Evolutionary conservation across 495 filamentous ascomycete species (phyloP), one percentile per base, ranked within the genome.

Genomic region (Talaromyces ruber): DNA sequence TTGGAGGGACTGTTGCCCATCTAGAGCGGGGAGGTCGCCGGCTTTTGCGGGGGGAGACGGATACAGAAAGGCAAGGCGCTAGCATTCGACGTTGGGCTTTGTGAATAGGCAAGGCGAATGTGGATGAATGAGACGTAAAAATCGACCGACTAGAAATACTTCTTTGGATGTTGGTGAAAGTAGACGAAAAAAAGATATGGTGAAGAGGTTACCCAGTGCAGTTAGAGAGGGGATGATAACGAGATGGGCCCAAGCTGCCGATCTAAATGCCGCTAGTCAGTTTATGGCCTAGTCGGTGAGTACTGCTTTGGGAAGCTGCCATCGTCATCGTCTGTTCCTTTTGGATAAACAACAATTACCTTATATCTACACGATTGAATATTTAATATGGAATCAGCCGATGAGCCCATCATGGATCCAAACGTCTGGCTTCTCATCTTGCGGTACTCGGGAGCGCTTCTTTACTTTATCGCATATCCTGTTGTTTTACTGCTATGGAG

Each of bases 1-100:
- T 80, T 80, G 59, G 77, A 80, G 70, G 77, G 77, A 68, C 74
- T 80, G 69, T 80, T 80, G 63, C 77, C 77, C 77, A 80, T 80
- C 62, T 70, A 69, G 70, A 69, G 70, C 63, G 71, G 67, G 67
- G 69, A 68, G 67, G 58, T 43, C 51, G 24, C 51, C 55, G 43
- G 63, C 59, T 28, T 52, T 56, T 32, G 60, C 54, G 54, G 55
- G 57, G n/a, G 30, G 51, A 30, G 61, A 57, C 53, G 39, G 59
- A 52, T 37, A 53, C 47, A 58, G 12, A 39, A 51, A 60, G 43
- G 57, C 59, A 34, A 60, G 16, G 62, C 66, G 63, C 64, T 64
- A 68, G 43, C 43, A 47, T 30, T 55, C 52, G 25, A 55, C 29
- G 52, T 28, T 25, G 52, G 25, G 52, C 14, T 28, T 55, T 26